phyloP scores from a whole-genome alignment of 352 stramenopile genomes.

The Salisapilia sapeloensis region DNA sequence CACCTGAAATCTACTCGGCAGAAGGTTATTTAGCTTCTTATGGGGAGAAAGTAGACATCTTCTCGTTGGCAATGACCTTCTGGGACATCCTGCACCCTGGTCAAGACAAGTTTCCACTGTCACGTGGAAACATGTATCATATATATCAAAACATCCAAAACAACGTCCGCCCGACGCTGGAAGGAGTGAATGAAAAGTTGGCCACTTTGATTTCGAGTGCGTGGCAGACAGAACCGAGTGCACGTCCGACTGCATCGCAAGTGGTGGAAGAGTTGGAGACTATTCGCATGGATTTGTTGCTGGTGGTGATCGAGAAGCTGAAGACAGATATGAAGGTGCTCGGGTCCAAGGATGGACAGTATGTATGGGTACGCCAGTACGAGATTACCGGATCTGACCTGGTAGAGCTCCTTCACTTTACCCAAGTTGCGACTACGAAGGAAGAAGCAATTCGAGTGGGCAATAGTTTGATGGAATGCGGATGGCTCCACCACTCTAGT shows the following conservation, averaged over 20 bases:
- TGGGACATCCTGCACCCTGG: conserved; percentile 38
- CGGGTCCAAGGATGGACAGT: too few relatives aligned
- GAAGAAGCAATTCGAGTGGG: conserved; percentile 19
- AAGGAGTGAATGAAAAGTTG: too few relatives aligned
- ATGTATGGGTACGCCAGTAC: not conserved
- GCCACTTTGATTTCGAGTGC: conserved; percentile 10
- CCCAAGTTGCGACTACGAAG: not conserved
- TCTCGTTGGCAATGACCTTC: conserved; percentile 36
- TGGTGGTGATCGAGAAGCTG: not conserved
- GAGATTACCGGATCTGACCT: conserved; percentile 1
- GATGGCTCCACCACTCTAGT: conserved; percentile 22
- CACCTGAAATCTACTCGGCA: conserved; percentile 29
- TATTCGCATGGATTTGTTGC: conserved; percentile 16
- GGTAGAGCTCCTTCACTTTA: conserved; percentile 1
- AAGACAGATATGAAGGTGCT: too few relatives aligned
- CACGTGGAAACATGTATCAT: conserved; percentile 11
- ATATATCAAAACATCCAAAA: conserved; percentile 18
- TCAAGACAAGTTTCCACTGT: conserved; percentile 13
- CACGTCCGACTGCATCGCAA: conserved; percentile 11
- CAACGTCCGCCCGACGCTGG: not conserved
- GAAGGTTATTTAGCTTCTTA: conserved; percentile 10
- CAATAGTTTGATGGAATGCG: conserved; percentile 27
- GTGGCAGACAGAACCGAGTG: conserved; percentile 11
- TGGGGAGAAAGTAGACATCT: conserved; percentile 27
- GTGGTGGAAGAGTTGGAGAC: conserved; percentile 11